Percentiles rank a stretch among this genome's conserved stretches.
Evolutionary conservation across 2,329 filamentous ascomycete genomes (phyloP).

Genomic region (Cercospora beticola): DNA sequence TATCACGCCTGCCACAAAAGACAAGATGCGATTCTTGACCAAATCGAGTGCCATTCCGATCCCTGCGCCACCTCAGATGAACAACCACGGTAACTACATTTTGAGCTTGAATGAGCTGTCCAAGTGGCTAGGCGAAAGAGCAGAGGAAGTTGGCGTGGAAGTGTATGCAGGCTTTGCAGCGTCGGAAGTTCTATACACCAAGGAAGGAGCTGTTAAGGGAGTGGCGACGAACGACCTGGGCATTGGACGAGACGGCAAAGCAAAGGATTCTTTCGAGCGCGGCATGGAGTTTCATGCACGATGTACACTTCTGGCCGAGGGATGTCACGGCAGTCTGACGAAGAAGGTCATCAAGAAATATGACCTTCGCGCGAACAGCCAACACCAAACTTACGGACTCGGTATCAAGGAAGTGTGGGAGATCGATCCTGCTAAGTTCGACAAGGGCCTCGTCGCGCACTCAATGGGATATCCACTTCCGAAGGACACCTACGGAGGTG

Average conservation of each 20-base stretch:
- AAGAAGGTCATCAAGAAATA: conserved; percentile 96
- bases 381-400: conserved; percentile 92
- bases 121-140: conserved; percentile 92
- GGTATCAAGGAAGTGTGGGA: conserved; percentile 99
- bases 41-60: conserved; percentile 75
- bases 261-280: conserved; percentile 88
- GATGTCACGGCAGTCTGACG: conserved; percentile 90
- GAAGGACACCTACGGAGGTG: conserved; percentile 87
- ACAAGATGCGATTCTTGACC: conserved; percentile 93
- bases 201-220: conserved; percentile 85
- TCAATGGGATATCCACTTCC: conserved; percentile 90
- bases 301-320: conserved; percentile 88
- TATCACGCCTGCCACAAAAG: conserved; percentile 77
- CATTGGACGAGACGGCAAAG: conserved; percentile 74
- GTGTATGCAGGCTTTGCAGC: conserved; percentile 95
- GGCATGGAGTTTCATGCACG: conserved; percentile 98
- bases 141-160: conserved; percentile 95
- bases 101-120: conserved; percentile 92
- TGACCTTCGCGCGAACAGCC: conserved; percentile 81
- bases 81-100: conserved; percentile 97
- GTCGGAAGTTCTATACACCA: conserved; percentile 82
- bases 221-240: conserved; percentile 96
- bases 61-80: conserved; percentile 92
- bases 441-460: conserved; percentile 80
- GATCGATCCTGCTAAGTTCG: conserved; percentile 86